Evolutionary conservation across 345 rosid species (phyloP), one percentile per base, ranked within the genome.

Genomic region (Corchorus olitorius): DNA sequence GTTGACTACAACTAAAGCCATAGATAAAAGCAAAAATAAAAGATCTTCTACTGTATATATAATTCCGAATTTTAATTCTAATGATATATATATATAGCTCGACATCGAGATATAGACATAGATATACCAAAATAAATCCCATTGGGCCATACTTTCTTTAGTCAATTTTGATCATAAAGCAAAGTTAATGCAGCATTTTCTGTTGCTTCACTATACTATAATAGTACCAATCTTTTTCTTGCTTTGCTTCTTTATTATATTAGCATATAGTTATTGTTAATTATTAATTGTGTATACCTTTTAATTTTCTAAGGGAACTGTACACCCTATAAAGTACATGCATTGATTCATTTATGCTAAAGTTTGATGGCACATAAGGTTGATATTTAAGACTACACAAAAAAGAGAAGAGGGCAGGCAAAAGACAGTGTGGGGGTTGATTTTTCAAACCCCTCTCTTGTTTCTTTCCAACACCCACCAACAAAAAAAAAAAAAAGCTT

Each of bases 1-100:
- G 72, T 59, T 80, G 77, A 74, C 76, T 76, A 71, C 54, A 39
- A 17, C 43, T 69, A 53, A 39, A 39, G 76, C 64, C 65, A 22
- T 73, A 43, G 59, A 54, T 67, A 60, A 61, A 27, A 52, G 66
- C 45, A 62, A 20, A 43, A 41, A 19, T 12, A 50, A 70, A 74
- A 70, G 68, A 19, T 15, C 22, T 20, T 65, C 20, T 3, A 9
- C 22, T 34, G 50, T 60, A 39, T 53, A 16, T 67, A 73, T 82
- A 70, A 58, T 74, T 79, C 22, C 35, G 2, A 12, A 66, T 55
- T 76, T 76, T 34, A 33, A 34, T 10, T 22, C 11, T 72, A 37
- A 54, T 27, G 27, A 27, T 0, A 27, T 27, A 27, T 27, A 27
- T 27, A 27, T 27, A 27, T 55, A 58, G 72, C 54, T 34, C 33